Evolutionary conservation across 2,329 filamentous ascomycete genomes (phyloP), one percentile per base, ranked within the genome.

Genomic region (Apiospora saccharicola): DNA sequence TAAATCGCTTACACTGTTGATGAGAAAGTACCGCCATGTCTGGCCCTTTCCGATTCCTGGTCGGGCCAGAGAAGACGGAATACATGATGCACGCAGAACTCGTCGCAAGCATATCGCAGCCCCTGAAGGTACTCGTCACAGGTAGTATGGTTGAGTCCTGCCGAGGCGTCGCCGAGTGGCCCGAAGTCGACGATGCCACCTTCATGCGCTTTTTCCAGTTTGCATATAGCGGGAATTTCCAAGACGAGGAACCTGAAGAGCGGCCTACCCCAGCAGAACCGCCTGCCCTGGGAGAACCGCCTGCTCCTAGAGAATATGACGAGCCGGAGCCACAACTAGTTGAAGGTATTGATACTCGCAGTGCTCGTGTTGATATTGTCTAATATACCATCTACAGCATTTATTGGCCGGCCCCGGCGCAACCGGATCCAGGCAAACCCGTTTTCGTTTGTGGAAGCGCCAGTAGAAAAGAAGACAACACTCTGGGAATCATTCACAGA

Each of bases 191-290:
- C 72, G 85, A 85, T 16, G 82, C 84, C 64, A 86, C 85, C 1
- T 87, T 88, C 72, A 79, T 84, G 41, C 82, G 82, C 1, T 87
- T 88, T 75, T 83, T 81, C 73, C 82, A 87, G 73, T 87, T 84
- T 79, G 84, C 85, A 16, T 88, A 87, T 72, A 86, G 83, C 0
- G 84, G 85, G 13, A 86, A 70, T 87, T 87, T 73, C n/a, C n/a
- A n/a, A n/a, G 80, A 75, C 14, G 81, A 47, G 49, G 26, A 51
- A 67, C 47, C 64, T 69, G 70, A 64, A n/a, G n/a, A n/a, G n/a
- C n/a, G n/a, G n/a, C n/a, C n/a, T n/a, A n/a, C n/a, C n/a, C n/a
- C n/a, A n/a, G n/a, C n/a, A n/a, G n/a, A n/a, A n/a, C n/a, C n/a
- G n/a, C n/a, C n/a, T n/a, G n/a, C n/a, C n/a, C n/a, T n/a, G n/a